These are phyloP conservation scores for Phytomonas sp. DNA, from an alignment of 208 protist species.

Conservation along the genomic window DNA sequence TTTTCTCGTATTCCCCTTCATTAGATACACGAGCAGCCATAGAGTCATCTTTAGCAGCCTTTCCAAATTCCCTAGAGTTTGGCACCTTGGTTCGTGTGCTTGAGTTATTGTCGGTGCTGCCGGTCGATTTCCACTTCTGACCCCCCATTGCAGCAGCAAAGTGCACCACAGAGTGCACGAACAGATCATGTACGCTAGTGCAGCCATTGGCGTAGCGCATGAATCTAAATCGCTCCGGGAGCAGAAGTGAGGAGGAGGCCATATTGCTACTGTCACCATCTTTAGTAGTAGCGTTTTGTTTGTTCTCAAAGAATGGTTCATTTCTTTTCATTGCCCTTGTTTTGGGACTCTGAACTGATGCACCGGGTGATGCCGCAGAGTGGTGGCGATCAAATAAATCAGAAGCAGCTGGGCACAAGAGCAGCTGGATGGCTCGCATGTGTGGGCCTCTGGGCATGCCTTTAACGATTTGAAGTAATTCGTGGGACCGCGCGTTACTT, in stretches of 20 bases:
- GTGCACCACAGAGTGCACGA: conserved; percentile 48
- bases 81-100: background rate
- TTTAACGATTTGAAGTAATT: conserved; percentile 26
- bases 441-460: conserved; percentile 39
- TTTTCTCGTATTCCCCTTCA: background rate
- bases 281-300: background rate
- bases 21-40: background rate
- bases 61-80: background rate
- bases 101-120: background rate
- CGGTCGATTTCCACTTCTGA: background rate
- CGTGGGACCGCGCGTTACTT: conserved; percentile 38
- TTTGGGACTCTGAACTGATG: background rate
- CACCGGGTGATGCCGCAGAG: background rate
- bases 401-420: conserved; percentile 58
- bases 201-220: conserved; percentile 74
- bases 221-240: conserved; percentile 54
- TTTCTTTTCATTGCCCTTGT: background rate
- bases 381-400: conserved; percentile 27
- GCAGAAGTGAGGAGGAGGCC: conserved; percentile 15
- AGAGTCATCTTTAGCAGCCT: background rate
- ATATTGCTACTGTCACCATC: background rate
- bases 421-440: conserved; percentile 49
- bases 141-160: conserved; percentile 59
- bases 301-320: background rate
- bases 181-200: conserved; percentile 34